These are phyloP conservation scores for Paramecium bursaria DNA, from an alignment of 73 alveolate genomes.

Conservation along the genomic window DNA sequence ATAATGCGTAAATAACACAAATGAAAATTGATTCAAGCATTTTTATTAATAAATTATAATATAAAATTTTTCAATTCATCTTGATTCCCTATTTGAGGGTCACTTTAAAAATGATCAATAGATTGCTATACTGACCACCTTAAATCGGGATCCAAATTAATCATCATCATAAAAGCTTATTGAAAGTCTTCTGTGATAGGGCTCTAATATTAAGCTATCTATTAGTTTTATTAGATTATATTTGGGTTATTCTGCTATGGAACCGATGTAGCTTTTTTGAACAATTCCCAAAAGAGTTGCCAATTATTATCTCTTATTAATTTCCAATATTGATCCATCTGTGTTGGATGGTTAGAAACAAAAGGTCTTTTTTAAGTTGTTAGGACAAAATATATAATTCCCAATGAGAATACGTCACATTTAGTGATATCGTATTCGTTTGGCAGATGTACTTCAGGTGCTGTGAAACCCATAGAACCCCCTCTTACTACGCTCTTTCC, in stretches of 20 bases:
- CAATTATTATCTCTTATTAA: constrained; percentile 5
- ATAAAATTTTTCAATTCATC: neutral
- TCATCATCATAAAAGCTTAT: neutral
- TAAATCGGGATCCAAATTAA: constrained; percentile 19
- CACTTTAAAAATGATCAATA: too few species aligned
- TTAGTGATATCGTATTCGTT: constrained; percentile 9
- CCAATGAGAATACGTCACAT: constrained; percentile 45
- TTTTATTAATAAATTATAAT: too few species aligned
- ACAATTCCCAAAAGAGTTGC: constrained; percentile 38
- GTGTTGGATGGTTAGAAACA: neutral
- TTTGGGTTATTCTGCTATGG: too few species aligned
- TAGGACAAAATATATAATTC: constrained; percentile 14
- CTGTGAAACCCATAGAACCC: constrained; percentile 39
- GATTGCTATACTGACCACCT: neutral
- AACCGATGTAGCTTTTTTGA: too few species aligned
- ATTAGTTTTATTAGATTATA: too few species aligned
- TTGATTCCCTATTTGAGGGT: neutral
- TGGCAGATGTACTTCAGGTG: neutral
- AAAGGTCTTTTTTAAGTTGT: constrained; percentile 12
- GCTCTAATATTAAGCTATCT: too few species aligned
- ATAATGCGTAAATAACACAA: neutral
- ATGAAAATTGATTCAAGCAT: neutral
- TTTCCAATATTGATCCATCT: constrained; percentile 5
- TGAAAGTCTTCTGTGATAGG: constrained; percentile 5
- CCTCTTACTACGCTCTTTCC: constrained; percentile 15